Conservation (phyloP, 441 rosid species). For the Gossypium laxum region DNA sequence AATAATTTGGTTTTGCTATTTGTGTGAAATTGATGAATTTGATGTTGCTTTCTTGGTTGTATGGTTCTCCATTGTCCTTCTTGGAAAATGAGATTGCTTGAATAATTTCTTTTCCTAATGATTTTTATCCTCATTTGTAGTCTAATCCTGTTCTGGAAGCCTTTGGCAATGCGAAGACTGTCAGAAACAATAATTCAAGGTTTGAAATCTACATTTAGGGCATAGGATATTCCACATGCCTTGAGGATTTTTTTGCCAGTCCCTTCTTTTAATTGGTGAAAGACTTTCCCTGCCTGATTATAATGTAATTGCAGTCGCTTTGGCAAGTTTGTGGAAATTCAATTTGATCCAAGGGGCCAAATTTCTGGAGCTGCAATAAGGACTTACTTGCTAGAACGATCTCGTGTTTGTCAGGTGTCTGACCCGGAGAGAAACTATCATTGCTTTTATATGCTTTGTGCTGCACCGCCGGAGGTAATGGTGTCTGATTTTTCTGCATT, state of each 20-base stretch:
- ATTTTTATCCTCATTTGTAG: too few species aligned
- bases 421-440: constrained; percentile 81
- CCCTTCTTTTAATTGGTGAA: constrained; percentile 7
- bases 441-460: constrained; percentile 77
- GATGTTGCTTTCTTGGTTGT: constrained; percentile 1
- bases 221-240: constrained; percentile 8
- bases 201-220: constrained; percentile 13
- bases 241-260: constrained; percentile 6
- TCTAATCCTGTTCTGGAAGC: constrained; percentile 76
- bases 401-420: constrained; percentile 72
- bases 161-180: constrained; percentile 73
- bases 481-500: constrained; percentile 4
- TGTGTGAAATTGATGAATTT: constrained; percentile 10
- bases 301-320: constrained; percentile 45
- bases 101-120: background rate
- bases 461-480: constrained; percentile 53
- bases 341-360: constrained; percentile 50
- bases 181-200: constrained; percentile 72
- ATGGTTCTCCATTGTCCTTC: background rate
- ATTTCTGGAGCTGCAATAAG: constrained; percentile 75
- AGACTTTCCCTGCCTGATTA: constrained; percentile 7
- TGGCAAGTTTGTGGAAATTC: constrained; percentile 76
- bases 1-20: background rate
- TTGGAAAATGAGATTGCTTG: constrained; percentile 15
- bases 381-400: constrained; percentile 62